phyloP scores from a whole-genome alignment of 768 basidiomycete genomes.

The Pleurotus giganteus region DNA sequence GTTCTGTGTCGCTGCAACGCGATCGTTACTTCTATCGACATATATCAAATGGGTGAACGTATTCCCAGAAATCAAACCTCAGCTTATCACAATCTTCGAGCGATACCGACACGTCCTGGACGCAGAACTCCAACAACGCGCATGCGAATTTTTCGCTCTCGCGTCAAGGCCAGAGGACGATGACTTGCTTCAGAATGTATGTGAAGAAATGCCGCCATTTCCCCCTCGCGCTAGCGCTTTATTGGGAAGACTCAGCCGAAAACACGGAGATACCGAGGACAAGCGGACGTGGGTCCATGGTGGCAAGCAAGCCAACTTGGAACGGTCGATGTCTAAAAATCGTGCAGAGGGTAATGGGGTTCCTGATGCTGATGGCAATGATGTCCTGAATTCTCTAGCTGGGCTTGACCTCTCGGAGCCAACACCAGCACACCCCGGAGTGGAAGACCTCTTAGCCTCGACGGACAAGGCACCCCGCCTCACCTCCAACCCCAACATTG shows the following conservation, averaged over 20 bases:
- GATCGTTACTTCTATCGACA: slow-evolving; percentile 90
- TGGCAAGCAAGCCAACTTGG: slow-evolving; percentile 88
- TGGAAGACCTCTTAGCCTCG: slow-evolving; percentile 17
- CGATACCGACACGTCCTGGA: slow-evolving; percentile 97
- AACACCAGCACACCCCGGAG: slow-evolving; percentile 8
- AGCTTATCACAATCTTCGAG: slow-evolving; percentile 92
- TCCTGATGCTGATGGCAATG: slow-evolving; percentile 40
- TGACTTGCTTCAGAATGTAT: slow-evolving; percentile 89
- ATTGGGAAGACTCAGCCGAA: slow-evolving; percentile 81
- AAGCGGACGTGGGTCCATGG: slow-evolving; percentile 95
- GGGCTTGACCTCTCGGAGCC: slow-evolving; percentile 71
- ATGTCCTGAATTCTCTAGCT: slow-evolving; percentile 71
- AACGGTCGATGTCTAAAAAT: slow-evolving; percentile 61
- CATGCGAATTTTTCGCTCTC: slow-evolving; percentile 94
- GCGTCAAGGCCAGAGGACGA: slow-evolving; percentile 86
- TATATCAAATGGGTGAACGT: slow-evolving; percentile 99
- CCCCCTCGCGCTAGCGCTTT: slow-evolving; percentile 92
- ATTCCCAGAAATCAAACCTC: slow-evolving; percentile 96
- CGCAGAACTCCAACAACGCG: slow-evolving; percentile 95
- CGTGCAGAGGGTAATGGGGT: slow-evolving; percentile 40
- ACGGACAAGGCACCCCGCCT: slow-evolving; percentile 51
- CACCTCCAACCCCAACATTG: slow-evolving; percentile 67
- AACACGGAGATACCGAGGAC: slow-evolving; percentile 90
- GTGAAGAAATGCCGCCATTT: slow-evolving; percentile 99
- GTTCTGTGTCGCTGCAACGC: slow-evolving; percentile 88